Evolutionary conservation across 2,329 filamentous ascomycete genomes (phyloP).

Genomic region (Trichoderma sp.): DNA sequence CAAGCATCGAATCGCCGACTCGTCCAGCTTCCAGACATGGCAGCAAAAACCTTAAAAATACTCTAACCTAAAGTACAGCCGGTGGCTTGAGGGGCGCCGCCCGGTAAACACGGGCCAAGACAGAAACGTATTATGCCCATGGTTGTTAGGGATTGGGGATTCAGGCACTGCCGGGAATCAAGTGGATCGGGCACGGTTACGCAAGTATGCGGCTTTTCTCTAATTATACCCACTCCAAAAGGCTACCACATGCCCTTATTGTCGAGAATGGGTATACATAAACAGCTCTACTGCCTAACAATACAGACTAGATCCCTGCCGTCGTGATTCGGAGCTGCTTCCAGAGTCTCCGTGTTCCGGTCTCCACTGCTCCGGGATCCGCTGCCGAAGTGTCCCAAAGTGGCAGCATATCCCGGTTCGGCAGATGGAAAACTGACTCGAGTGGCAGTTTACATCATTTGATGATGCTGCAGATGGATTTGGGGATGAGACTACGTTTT

Average conservation of each 20-base stretch:
- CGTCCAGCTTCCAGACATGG: neutral
- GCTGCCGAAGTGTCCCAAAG: conserved; percentile 1
- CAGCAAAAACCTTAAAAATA: conserved; percentile 8
- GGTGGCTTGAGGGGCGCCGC: neutral
- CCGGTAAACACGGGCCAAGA: neutral
- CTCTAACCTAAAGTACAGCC: neutral
- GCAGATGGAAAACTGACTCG: neutral
- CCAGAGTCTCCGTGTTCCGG: neutral
- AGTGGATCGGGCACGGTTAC: neutral
- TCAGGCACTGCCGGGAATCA: neutral
- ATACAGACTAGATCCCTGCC: neutral
- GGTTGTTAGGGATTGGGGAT: neutral
- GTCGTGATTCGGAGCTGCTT: neutral
- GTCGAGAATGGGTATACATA: neutral
- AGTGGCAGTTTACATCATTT: neutral
- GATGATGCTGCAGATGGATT: neutral
- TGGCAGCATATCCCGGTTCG: neutral
- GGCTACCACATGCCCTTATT: neutral
- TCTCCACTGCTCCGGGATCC: neutral
- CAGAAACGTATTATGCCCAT: neutral
- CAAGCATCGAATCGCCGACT: neutral
- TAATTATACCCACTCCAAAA: neutral
- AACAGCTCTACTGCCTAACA: neutral
- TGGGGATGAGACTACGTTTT: neutral
- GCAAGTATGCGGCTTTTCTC: neutral